Conservation (phyloP, 306 rosid species). For the Fragaria iinumae region DNA sequence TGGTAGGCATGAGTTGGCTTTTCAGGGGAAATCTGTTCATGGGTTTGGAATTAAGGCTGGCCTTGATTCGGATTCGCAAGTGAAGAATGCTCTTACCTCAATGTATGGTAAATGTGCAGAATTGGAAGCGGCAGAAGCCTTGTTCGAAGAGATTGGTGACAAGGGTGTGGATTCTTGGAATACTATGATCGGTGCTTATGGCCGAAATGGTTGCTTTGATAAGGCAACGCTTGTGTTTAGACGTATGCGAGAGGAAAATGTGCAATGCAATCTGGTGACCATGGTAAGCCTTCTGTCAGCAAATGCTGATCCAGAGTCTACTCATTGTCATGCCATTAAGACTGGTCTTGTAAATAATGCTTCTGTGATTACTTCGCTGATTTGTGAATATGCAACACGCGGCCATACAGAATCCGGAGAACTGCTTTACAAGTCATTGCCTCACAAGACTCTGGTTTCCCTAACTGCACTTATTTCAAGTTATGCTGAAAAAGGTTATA, state of each 20-base stretch:
- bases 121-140: conserved; percentile 49
- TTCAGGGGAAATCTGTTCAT: conserved; percentile 49
- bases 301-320: conserved; percentile 45
- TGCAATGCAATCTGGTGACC: conserved; percentile 56
- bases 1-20: conserved; percentile 31
- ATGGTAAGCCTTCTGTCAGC: conserved; percentile 62
- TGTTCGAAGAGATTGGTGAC: conserved; percentile 54
- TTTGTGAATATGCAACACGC: conserved; percentile 56
- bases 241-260: conserved; percentile 48
- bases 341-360: conserved; percentile 43
- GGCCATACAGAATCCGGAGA: conserved; percentile 46
- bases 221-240: conserved; percentile 55
- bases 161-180: conserved; percentile 76
- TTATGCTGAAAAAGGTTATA: conserved; percentile 53
- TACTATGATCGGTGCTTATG: conserved; percentile 73
- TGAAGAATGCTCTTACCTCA: conserved; percentile 56
- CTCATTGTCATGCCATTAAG: conserved; percentile 57
- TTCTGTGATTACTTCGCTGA: conserved; percentile 63
- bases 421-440: conserved; percentile 41
- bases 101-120: conserved; percentile 73
- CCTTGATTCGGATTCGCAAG: conserved; percentile 37
- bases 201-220: conserved; percentile 50
- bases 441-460: conserved; percentile 54
- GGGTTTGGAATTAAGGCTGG: conserved; percentile 51
- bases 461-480: conserved; percentile 64